Percentiles rank a stretch among this genome's conserved stretches.
These are phyloP conservation scores for Schwanniomyces vanrijiae DNA, from an alignment of 805 yeast species.

Conservation along the genomic window DNA sequence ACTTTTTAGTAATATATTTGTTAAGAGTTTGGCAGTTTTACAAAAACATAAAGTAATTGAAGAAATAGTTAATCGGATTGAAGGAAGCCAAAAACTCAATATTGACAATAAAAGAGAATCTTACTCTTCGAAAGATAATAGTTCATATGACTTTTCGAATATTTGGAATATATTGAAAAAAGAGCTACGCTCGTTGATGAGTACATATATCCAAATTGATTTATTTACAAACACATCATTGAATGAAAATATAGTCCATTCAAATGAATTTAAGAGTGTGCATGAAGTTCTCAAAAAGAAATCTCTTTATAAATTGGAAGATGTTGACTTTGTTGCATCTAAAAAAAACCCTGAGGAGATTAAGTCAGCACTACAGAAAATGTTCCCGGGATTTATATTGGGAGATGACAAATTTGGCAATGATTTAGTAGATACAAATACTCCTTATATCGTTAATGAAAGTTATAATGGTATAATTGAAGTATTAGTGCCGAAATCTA, in stretches of 20 bases:
- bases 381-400: conserved; percentile 67
- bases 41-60: conserved; percentile 69
- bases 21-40: conserved; percentile 58
- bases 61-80: conserved; percentile 48
- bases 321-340: conserved; percentile 22
- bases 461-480: conserved; percentile 56
- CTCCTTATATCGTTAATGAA: conserved; percentile 61
- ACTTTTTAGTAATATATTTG: conserved; percentile 68
- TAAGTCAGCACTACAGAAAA: conserved; percentile 46
- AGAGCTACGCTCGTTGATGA: conserved; percentile 32
- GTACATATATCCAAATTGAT: conserved; percentile 32
- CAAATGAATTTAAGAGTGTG: conserved; percentile 18
- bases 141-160: conserved; percentile 15
- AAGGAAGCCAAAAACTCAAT: conserved; percentile 5
- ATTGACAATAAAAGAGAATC: neutral
- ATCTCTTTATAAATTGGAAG: conserved; percentile 31
- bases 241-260: conserved; percentile 2
- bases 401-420: conserved; percentile 18
- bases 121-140: neutral
- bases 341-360: conserved; percentile 29
- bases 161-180: conserved; percentile 33
- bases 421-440: conserved; percentile 10
- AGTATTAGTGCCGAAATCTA: conserved; percentile 64
- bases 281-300: conserved; percentile 22
- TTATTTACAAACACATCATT: neutral